phyloP scores from a whole-genome alignment of 192 early-diverging fungal genomes.

The Coemansia asiatica region DNA sequence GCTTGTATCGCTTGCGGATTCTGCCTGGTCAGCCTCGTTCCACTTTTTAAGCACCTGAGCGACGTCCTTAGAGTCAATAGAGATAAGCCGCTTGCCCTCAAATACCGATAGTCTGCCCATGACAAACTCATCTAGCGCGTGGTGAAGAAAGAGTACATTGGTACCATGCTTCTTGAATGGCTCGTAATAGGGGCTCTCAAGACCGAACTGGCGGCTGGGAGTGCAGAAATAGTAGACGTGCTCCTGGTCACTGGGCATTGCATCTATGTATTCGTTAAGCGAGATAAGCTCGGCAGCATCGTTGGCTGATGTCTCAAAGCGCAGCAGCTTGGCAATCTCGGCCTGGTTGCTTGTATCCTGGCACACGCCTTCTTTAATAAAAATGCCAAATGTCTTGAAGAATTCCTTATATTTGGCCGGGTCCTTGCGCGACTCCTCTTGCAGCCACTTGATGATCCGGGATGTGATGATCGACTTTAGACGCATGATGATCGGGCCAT shows the following conservation, averaged over 20 bases:
- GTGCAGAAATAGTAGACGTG: constrained; percentile 88
- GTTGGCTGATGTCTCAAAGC: constrained; percentile 71
- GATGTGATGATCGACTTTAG: constrained; percentile 88
- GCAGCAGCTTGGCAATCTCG: constrained; percentile 79
- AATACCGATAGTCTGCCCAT: constrained; percentile 71
- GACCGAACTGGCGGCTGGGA: constrained; percentile 62
- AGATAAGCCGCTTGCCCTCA: constrained; percentile 72
- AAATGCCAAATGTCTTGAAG: constrained; percentile 70
- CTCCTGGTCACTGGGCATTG: constrained; percentile 90
- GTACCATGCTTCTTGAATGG: constrained; percentile 82
- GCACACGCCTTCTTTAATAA: constrained; percentile 86
- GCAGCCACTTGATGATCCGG: constrained; percentile 87
- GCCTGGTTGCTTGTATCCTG: constrained; percentile 72
- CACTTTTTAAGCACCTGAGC: constrained; percentile 67
- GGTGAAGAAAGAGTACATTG: constrained; percentile 83
- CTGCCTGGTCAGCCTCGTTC: constrained; percentile 58
- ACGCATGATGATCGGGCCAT: constrained; percentile 72
- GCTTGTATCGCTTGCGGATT: constrained; percentile 31
- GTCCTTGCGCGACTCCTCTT: constrained; percentile 63
- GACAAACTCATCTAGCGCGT: constrained; percentile 76
- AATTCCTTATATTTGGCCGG: constrained; percentile 69
- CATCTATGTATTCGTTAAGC: constrained; percentile 74
- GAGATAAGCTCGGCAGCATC: constrained; percentile 55
- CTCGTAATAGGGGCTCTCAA: constrained; percentile 90
- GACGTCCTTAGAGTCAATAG: constrained; percentile 61